Conservation (phyloP, 2,329 filamentous ascomycete species). For the Pyricularia pennisetigena region DNA sequence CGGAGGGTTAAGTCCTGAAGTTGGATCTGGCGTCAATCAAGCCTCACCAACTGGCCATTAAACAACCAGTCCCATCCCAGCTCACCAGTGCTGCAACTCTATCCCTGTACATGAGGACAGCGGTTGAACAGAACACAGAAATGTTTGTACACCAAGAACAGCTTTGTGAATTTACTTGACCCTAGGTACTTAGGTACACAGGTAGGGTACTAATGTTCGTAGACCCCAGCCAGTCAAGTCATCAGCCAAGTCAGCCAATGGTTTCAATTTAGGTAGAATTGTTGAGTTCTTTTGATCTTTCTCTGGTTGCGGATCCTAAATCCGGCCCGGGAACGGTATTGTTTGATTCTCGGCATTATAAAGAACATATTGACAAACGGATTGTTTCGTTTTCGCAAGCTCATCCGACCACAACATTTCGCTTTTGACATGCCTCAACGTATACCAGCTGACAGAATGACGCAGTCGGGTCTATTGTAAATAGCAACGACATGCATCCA, state of each 20-base stretch:
- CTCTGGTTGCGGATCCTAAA: not conserved
- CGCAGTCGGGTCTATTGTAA: not conserved
- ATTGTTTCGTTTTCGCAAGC: not conserved
- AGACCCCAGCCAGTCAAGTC: not conserved
- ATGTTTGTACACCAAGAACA: too few relatives aligned
- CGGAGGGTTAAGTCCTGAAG: not conserved
- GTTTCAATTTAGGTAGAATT: not conserved
- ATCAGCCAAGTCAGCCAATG: not conserved
- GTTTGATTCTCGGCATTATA: not conserved
- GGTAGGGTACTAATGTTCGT: too few relatives aligned
- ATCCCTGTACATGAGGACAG: too few relatives aligned
- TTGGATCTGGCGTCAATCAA: not conserved
- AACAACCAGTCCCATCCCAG: not conserved
- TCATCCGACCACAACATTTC: not conserved
- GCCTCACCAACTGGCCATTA: not conserved
- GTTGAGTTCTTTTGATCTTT: not conserved
- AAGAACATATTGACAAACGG: not conserved
- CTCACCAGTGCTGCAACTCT: not conserved
- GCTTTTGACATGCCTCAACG: not conserved
- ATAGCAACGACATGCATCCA: not conserved
- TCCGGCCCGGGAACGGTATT: not conserved
- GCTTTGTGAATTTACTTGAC: too few relatives aligned
- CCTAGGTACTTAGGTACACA: too few relatives aligned
- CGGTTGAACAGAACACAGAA: too few relatives aligned
- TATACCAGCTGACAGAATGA: not conserved